phyloP scores from a whole-genome alignment of 306 rosid species.

The Ochetophila trinervis region DNA sequence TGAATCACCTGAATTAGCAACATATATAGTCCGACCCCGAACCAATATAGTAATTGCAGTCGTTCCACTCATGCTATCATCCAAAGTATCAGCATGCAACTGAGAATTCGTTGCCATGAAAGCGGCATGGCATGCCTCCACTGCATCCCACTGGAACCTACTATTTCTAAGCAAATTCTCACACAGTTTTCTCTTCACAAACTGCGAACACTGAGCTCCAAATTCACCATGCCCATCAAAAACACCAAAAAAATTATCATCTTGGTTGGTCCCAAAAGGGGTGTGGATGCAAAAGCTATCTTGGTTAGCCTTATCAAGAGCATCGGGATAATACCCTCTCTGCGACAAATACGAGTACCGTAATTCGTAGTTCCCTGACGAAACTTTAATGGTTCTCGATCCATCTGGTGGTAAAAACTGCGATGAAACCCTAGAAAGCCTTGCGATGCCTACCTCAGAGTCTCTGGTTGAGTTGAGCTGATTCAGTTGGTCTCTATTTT shows the following conservation, averaged over 20 bases:
- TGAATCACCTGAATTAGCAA: constrained; percentile 93
- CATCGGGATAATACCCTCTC: constrained; percentile 94
- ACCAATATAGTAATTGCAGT: constrained; percentile 84
- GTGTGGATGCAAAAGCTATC: constrained; percentile 95
- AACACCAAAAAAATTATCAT: constrained; percentile 90
- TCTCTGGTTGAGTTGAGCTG: constrained; percentile 49
- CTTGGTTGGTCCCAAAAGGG: constrained; percentile 67
- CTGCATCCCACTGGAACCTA: constrained; percentile 55
- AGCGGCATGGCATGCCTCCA: constrained; percentile 81
- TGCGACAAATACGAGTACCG: constrained; percentile 77
- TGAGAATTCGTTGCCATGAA: constrained; percentile 67
- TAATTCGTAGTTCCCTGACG: constrained; percentile 57
- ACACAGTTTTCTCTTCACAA: constrained; percentile 71
- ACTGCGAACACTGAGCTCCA: constrained; percentile 91
- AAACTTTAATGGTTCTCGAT: constrained; percentile 56
- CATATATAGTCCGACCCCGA: constrained; percentile 69
- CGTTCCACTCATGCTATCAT: constrained; percentile 96
- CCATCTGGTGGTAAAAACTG: constrained; percentile 96
- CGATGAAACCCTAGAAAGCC: constrained; percentile 87
- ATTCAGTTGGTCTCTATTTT: constrained; percentile 45
- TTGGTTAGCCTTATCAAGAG: constrained; percentile 94
- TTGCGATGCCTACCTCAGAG: constrained; percentile 68
- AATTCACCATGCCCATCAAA: constrained; percentile 96
- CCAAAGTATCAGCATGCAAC: constrained; percentile 66
- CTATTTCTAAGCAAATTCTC: constrained; percentile 77